Percentiles rank a stretch among this genome's conserved stretches.
phyloP scores from a whole-genome alignment of 129 eudicot genomes.

The Helichrysum umbraculigerum region DNA sequence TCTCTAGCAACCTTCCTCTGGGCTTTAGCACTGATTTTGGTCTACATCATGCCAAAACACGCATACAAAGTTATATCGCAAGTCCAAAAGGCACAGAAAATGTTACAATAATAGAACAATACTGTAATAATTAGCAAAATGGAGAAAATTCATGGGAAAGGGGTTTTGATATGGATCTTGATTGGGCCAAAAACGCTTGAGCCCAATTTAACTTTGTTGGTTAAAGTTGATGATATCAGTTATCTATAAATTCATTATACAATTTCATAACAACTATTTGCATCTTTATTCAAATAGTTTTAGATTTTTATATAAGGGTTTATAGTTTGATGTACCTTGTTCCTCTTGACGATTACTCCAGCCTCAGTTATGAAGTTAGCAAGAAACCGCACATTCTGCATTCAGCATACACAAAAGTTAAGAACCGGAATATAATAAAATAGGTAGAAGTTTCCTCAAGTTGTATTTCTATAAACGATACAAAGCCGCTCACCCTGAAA shows the following conservation, averaged over 20 bases:
- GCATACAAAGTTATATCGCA: slow-evolving; percentile 6
- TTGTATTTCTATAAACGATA: not conserved
- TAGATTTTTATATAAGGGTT: too few species aligned
- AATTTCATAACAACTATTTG: too few species aligned
- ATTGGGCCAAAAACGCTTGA: too few species aligned
- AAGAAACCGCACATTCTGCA: slow-evolving; percentile 84
- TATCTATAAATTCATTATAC: too few species aligned
- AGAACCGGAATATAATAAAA: not conserved
- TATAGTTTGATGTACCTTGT: slow-evolving; percentile 51
- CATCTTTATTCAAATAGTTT: too few species aligned
- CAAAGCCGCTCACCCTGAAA: slow-evolving; percentile 70
- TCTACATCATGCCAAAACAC: slow-evolving; percentile 35
- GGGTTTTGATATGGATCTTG: too few species aligned
- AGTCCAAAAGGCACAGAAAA: not conserved
- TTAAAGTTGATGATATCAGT: too few species aligned
- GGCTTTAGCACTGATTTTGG: slow-evolving; percentile 84
- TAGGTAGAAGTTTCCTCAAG: not conserved
- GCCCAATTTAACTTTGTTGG: too few species aligned
- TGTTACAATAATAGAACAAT: not conserved
- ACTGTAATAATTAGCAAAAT: not conserved
- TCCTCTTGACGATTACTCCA: slow-evolving; percentile 82
- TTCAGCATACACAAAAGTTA: not conserved
- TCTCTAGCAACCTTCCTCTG: slow-evolving; percentile 89
- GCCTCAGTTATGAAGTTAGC: slow-evolving; percentile 92
- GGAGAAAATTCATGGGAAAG: too few species aligned